Conservation (phyloP, 345 rosid species). For the Heritiera fomes region DNA sequence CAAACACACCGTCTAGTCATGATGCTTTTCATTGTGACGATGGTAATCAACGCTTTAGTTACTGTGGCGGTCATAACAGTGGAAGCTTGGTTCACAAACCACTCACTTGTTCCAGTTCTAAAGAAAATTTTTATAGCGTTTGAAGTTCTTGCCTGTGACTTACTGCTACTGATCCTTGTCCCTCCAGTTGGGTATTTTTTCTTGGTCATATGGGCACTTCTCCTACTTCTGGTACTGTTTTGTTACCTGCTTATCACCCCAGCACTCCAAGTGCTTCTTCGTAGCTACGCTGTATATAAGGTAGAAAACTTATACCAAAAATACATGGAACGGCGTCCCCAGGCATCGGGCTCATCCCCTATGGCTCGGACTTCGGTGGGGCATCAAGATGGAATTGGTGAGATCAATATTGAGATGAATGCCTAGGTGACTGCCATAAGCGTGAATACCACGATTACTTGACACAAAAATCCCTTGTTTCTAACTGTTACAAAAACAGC, state of each 20-base stretch:
- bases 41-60: background rate
- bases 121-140: background rate
- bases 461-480: too few species aligned
- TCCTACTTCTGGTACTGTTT: background rate
- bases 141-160: background rate
- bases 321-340: background rate
- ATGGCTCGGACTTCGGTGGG: too few species aligned
- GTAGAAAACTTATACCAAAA: background rate
- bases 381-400: too few species aligned
- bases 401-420: too few species aligned
- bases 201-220: background rate
- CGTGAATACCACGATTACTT: too few species aligned
- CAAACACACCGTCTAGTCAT: background rate
- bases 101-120: background rate
- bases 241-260: background rate
- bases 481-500: too few species aligned
- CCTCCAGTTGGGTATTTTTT: background rate
- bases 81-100: background rate
- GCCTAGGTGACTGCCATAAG: too few species aligned
- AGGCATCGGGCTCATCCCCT: too few species aligned
- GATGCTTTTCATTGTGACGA: background rate
- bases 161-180: background rate
- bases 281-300: background rate
- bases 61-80: background rate
- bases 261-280: background rate